These are phyloP conservation scores for Geranium incanum DNA, from an alignment of 441 rosid genomes.

Conservation along the genomic window DNA sequence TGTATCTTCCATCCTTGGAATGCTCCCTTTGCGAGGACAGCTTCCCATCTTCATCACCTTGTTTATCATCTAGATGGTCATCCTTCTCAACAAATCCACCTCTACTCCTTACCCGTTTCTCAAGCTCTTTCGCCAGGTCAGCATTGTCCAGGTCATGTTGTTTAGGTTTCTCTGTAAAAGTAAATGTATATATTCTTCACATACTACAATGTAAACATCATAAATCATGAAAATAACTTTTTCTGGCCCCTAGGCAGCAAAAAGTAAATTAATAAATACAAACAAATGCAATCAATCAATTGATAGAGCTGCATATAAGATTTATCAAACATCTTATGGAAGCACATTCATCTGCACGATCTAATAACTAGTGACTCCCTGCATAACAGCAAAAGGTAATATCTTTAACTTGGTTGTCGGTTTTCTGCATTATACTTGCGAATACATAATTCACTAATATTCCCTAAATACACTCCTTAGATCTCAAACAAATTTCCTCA, in stretches of 20 bases:
- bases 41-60: neutral
- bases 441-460: neutral
- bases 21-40: neutral
- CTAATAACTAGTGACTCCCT: neutral
- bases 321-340: constrained; percentile 6
- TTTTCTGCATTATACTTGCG: neutral
- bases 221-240: neutral
- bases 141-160: neutral
- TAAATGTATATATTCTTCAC: neutral
- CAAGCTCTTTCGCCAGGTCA: constrained; percentile 8
- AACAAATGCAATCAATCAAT: neutral
- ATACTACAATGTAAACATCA: neutral
- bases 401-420: neutral
- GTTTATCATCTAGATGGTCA: neutral
- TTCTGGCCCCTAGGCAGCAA: neutral
- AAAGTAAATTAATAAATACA: neutral
- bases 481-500: neutral
- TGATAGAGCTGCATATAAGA: neutral
- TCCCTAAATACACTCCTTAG: constrained; percentile 1
- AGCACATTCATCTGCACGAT: neutral
- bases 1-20: constrained; percentile 3
- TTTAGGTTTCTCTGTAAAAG: constrained; percentile 2
- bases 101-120: neutral
- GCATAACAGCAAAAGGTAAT: neutral
- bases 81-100: constrained; percentile 5